phyloP scores from a whole-genome alignment of 192 early-diverging fungal species.

The Linnemannia zychae region DNA sequence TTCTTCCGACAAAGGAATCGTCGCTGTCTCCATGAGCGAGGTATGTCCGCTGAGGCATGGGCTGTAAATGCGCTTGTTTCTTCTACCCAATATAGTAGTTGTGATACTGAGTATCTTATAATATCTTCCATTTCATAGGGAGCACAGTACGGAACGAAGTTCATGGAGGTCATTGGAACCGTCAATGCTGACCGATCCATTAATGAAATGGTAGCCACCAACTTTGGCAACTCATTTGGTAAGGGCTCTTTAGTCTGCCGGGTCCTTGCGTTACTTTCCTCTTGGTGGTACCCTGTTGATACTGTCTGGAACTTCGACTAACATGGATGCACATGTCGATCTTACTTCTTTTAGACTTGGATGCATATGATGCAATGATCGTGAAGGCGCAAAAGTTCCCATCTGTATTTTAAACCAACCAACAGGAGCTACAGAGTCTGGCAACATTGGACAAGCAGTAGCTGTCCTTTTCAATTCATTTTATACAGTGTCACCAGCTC shows the following conservation, averaged over 20 bases:
- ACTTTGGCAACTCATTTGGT: slow-evolving; percentile 51
- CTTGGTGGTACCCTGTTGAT: neutral
- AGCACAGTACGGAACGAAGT: slow-evolving; percentile 40
- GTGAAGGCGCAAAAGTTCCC: slow-evolving; percentile 44
- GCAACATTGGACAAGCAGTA: too few relatives aligned
- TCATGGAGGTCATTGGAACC: slow-evolving; percentile 43
- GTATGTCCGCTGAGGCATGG: neutral
- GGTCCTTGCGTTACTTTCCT: neutral
- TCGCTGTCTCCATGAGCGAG: neutral
- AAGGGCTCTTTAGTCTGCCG: neutral
- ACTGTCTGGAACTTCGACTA: neutral
- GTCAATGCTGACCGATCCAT: slow-evolving; percentile 40
- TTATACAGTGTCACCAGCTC: neutral
- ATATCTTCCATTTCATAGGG: neutral
- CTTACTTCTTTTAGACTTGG: slow-evolving; percentile 24
- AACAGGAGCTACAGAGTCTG: neutral
- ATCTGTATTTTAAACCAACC: slow-evolving; percentile 17
- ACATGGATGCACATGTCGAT: neutral
- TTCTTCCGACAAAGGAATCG: neutral
- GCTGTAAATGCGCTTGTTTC: too few relatives aligned
- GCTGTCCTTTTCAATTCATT: neutral
- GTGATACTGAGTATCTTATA: neutral
- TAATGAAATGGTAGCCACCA: slow-evolving; percentile 21
- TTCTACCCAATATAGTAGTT: neutral
- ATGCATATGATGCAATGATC: slow-evolving; percentile 29